Base-by-base conservation (phyloP, 345 rosid species). In the Jatropha curcas region DNA sequence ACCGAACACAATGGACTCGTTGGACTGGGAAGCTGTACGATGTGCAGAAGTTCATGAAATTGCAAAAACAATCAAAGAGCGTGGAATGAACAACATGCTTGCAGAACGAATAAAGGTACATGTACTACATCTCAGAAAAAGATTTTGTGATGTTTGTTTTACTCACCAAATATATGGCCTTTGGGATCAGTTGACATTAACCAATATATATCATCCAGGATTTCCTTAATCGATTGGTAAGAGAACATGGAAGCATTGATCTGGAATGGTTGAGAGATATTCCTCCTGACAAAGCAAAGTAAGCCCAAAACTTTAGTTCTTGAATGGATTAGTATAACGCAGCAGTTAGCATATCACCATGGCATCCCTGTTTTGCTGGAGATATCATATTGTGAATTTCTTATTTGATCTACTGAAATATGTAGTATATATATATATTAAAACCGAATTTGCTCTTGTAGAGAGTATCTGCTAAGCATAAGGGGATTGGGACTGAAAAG, bases 211-310 rank as follows among this genome's bases (percentile, higher is more conserved):
- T 41, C 68, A 80, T 72, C 67, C 74, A 68, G 79, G 74, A 59
- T 62, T 61, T 73, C 60, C 56, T 58, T 33, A 30, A 77, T 62
- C 53, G 75, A 37, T 51, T 80, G 62, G 68, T 74, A 20, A 52
- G n/a, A 60, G 77, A 78, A 13, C 81, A 77, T 50, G 76, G 77
- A 46, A 69, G 73, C 59, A 75, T 77, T 64, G 75, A 58, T 65
- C 75, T 68, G 31, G 68, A 70, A 74, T 69, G 75, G 81, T 56
- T 78, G 60, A 78, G 81, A 57, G 77, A 78, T 57, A 30, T 78
- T 57, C 77, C 77, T 16, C 81, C 81, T 9, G 81, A 73, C 74
- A 64, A 69, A 78, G 81, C 81, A 74, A 78, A 78, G 81, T 78
- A 78, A 68, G 77, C 58, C 57, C 41, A 48, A 27, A 27, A 12